Conservation (phyloP, 2,329 filamentous ascomycete species). For the Calonectria crousiana region DNA sequence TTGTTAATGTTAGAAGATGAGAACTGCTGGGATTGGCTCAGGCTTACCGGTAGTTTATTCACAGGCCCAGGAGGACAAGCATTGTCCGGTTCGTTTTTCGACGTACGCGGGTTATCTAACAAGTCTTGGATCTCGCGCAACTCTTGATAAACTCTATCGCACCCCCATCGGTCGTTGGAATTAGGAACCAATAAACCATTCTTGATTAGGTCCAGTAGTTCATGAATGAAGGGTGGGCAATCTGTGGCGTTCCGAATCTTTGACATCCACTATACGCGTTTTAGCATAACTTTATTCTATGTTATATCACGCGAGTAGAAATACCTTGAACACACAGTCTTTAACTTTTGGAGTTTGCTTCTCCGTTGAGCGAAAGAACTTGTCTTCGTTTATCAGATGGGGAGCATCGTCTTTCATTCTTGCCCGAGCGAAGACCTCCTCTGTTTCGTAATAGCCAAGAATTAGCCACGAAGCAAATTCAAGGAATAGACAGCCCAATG, state of each 20-base stretch:
- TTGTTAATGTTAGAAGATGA: too few species aligned
- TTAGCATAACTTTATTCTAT: background rate
- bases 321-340: background rate
- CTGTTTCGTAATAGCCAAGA: background rate
- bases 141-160: background rate
- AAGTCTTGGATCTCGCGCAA: background rate
- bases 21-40: background rate
- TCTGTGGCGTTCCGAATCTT: background rate
- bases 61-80: background rate
- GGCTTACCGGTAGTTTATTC: background rate
- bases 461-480: background rate
- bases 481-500: background rate
- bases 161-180: background rate
- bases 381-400: background rate
- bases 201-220: background rate
- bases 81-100: background rate
- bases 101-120: background rate
- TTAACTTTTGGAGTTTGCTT: background rate
- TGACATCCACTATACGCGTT: background rate
- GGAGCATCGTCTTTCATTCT: background rate
- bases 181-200: background rate
- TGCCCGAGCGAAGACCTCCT: background rate
- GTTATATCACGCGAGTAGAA: background rate
- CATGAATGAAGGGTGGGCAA: background rate
- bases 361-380: background rate